Base-by-base conservation (phyloP, 2,329 filamentous ascomycete genomes). In the Paraconiothyrium brasiliense region DNA sequence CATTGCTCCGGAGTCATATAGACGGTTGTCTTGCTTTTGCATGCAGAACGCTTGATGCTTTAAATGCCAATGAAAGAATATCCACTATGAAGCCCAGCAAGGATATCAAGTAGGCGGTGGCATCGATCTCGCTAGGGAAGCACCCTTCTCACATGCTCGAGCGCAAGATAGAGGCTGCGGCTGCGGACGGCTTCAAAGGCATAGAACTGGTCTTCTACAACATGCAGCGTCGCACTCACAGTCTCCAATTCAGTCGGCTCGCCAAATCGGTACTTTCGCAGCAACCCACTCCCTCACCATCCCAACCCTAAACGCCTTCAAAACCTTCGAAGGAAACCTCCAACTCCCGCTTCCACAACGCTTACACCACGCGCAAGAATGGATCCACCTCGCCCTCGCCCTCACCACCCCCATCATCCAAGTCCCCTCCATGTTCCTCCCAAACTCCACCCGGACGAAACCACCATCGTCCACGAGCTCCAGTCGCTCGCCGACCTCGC, bases 111-210 rank as follows among this genome's bases (percentile, higher is more conserved):
- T 41, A 20, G 34, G 55, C 20, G 1, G 22, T 58, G 13, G 49
- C 34, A 20, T 41, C 55, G 5, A 41, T 58, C 2, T 61, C 47
- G 35, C 34, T 62, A 10, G 56, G 57, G 43, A 57, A 49, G 13
- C 58, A 58, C 51, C 22, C 49, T 48, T 62, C 52, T 27, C 57
- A 57, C 20, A 43, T 43, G 5, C 34, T 59, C 2, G 47, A 62
- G 22, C 44, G 41, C 8, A 65, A 63, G 48, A 46, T 65, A 34
- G 50, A 22, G 13, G 56, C 58, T 37, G 62, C 64, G 6, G 62
- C 62, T 2, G 16, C 14, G 2, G 52, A 61, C 32, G 55, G 59
- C 16, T 65, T 67, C 37, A 32, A 44, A 37, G 63, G 58, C 24
- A 27, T 59, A 11, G 61, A 63, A 50, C 55, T 66, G 27, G 58